phyloP scores from a whole-genome alignment of 106 monocot genomes.

The Platanthera guangdongensis region DNA sequence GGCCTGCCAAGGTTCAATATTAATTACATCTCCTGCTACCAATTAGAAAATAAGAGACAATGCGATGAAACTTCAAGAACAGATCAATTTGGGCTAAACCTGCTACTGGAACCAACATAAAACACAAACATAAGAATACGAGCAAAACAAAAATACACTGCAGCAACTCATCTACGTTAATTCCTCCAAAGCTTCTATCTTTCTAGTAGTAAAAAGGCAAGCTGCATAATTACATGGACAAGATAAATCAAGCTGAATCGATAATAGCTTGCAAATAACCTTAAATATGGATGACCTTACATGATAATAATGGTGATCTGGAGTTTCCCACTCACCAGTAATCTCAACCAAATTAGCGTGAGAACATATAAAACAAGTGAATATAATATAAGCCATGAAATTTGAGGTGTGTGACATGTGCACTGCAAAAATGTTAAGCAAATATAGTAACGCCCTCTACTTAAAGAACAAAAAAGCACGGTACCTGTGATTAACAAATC shows the following conservation, averaged over 20 bases:
- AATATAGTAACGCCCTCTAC: background rate
- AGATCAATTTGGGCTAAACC: background rate
- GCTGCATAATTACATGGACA: constrained; percentile 17
- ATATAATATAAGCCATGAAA: constrained; percentile 1
- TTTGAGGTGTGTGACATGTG: background rate
- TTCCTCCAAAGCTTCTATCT: constrained; percentile 43
- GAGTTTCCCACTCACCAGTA: constrained; percentile 80
- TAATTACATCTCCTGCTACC: too few relatives aligned
- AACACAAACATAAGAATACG: background rate
- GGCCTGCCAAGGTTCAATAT: too few relatives aligned
- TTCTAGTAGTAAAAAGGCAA: constrained; percentile 52
- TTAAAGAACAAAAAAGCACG: background rate
- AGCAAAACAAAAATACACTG: background rate
- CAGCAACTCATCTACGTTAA: constrained; percentile 46
- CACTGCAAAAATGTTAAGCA: background rate
- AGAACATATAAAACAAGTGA: constrained; percentile 44
- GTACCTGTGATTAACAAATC: constrained; percentile 95
- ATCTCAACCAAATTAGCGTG: constrained; percentile 79
- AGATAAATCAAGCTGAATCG: background rate
- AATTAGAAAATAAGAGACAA: background rate
- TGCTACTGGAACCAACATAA: background rate
- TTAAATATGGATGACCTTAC: constrained; percentile 24
- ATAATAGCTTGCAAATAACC: background rate
- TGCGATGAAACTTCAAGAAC: background rate
- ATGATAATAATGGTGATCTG: constrained; percentile 93